Evolutionary conservation across 2,329 filamentous ascomycete genomes (phyloP), one percentile per base, ranked within the genome.

Genomic region (Calonectria crousiana): DNA sequence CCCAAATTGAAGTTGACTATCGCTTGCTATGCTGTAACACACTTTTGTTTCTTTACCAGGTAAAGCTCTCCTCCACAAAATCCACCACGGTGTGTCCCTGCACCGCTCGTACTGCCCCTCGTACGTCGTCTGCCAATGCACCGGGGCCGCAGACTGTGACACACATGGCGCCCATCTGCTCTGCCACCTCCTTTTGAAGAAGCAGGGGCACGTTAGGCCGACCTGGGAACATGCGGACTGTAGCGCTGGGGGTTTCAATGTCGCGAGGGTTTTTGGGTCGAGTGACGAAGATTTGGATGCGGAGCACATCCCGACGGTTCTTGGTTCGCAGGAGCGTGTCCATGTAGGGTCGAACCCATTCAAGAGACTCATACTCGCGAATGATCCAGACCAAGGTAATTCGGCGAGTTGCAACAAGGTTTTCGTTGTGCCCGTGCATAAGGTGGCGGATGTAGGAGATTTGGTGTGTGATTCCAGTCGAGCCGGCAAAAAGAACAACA

Each of bases 401-500:
- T 51, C 93, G 92, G 67, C 95, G 93, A 4, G 95, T 95, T 6
- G 96, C 95, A 47, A 95, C 92, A 1, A 92, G 95, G 73, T 92
- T 91, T 0, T 91, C 87, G 69, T 92, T 91, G 84, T 90, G 93
- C 5, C 93, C 93, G 69, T 92, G 86, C 73, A 96, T 90, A 6
- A 96, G 88, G 67, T 97, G 93, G 70, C 92, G 93, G 11, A 98
- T 90, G 84, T 97, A 98, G 41, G 95, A 95, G 36, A 98, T 91
- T 83, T 98, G 95, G 84, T 98, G 96, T 1, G 96, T 98, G 85
- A 99, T 98, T 75, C 97, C 97, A 6, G 97, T 95, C 72, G 96
- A 95, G 71, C 95, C 96, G 16, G 96, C 96, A 82, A 98, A 95
- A 71, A 99, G 93, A 76, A 99, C 91, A 56, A 93, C 92, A 53